A percentile compares a stretch with the other conserved stretches of the same genome.
Conservation (phyloP, 345 rosid species). For the Lepidium africanum region DNA sequence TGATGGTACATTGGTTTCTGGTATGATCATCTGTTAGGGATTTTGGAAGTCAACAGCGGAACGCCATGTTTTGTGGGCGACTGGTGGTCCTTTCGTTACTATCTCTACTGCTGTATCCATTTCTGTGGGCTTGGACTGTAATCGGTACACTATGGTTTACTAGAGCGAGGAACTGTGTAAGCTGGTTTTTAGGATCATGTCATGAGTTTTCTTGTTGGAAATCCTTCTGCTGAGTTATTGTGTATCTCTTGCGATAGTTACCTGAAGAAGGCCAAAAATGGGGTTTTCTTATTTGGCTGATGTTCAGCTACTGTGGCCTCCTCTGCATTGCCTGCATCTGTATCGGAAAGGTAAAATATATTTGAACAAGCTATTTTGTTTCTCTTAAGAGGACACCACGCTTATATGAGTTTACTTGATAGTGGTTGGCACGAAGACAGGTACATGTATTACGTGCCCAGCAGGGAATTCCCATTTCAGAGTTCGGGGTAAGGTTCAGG, state of each 20-base stretch:
- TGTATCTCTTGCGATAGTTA: constrained; percentile 40
- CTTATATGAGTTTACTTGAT: constrained; percentile 9
- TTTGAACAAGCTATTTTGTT: neutral
- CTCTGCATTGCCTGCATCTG: constrained; percentile 79
- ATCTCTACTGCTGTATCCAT: constrained; percentile 76
- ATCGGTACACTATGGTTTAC: constrained; percentile 90
- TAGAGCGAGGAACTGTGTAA: constrained; percentile 69
- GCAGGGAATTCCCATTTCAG: constrained; percentile 94
- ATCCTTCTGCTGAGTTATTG: neutral
- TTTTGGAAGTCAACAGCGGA: constrained; percentile 94
- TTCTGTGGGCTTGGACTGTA: constrained; percentile 94
- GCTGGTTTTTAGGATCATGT: constrained; percentile 14
- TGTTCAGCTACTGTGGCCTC: constrained; percentile 94
- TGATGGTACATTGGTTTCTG: neutral
- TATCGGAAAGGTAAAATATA: constrained; percentile 47
- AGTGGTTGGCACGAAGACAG: constrained; percentile 90
- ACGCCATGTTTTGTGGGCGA: constrained; percentile 89
- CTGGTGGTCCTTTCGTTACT: constrained; percentile 70
- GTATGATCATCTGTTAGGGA: constrained; percentile 46
- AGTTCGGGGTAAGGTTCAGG: constrained; percentile 68
- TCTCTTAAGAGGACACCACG: neutral
- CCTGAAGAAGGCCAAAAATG: constrained; percentile 94
- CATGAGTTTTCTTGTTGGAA: neutral
- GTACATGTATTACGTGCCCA: constrained; percentile 82
- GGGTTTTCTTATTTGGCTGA: constrained; percentile 96